phyloP scores from a whole-genome alignment of 2,329 filamentous ascomycete genomes.

The Coniochaeta sp. region DNA sequence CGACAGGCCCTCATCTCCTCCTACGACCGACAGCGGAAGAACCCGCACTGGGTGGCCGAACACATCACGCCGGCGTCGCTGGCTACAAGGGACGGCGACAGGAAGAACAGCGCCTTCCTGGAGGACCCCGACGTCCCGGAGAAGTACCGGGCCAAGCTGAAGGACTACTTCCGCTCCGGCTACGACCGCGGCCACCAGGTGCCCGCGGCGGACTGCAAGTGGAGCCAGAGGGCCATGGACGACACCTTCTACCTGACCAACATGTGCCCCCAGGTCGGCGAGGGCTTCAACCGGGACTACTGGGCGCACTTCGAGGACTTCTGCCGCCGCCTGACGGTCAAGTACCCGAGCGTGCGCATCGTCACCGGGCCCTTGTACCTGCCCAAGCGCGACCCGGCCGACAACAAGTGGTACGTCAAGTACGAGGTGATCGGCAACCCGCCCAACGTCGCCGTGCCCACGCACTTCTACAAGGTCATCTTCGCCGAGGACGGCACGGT shows the following conservation, averaged over 20 bases:
- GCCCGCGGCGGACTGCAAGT: conserved; percentile 91
- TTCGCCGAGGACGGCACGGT: conserved; percentile 76
- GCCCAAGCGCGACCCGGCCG: conserved; percentile 69
- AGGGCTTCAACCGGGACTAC: conserved; percentile 98
- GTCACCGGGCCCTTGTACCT: conserved; percentile 93
- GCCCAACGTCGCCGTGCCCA: conserved; percentile 90
- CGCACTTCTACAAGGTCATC: conserved; percentile 99
- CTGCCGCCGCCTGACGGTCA: conserved; percentile 71
- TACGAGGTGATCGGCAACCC: conserved; percentile 96
- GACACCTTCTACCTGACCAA: conserved; percentile 89
- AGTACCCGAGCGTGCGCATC: conserved; percentile 81
- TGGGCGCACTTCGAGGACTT: conserved; percentile 99
- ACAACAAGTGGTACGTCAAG: conserved; percentile 90
- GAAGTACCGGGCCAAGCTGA: conserved; percentile 81
- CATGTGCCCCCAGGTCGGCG: conserved; percentile 97
- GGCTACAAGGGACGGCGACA: conserved; percentile 66
- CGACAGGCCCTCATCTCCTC: conserved; percentile 74
- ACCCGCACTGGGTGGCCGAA: conserved; percentile 91
- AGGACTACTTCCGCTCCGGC: conserved; percentile 91
- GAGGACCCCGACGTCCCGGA: conserved; percentile 77
- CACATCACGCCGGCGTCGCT: conserved; percentile 91
- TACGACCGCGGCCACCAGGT: conserved; percentile 97
- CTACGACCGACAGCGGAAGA: conserved; percentile 84
- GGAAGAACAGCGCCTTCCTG: conserved; percentile 73
- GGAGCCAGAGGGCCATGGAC: conserved; percentile 91